Conservation (phyloP, 805 yeast species). For the Saturnispora saitoi region DNA sequence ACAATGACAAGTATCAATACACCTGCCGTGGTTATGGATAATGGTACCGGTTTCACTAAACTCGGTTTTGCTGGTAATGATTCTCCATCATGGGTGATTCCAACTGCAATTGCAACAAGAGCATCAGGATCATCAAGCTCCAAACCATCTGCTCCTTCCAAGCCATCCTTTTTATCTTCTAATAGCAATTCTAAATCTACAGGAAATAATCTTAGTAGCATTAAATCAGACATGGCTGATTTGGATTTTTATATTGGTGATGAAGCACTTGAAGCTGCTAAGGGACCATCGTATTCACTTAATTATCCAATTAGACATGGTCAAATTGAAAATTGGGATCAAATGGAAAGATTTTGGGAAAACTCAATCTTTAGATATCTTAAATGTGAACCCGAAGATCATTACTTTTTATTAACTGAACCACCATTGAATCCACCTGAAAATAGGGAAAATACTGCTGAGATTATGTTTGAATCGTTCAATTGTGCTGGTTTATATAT, state of each 20-base stretch:
- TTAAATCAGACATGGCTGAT: conserved; percentile 67
- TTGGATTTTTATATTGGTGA: conserved; percentile 92
- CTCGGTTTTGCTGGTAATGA: conserved; percentile 98
- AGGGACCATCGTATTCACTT: conserved; percentile 79
- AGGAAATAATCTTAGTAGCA: conserved; percentile 9
- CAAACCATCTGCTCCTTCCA: conserved; percentile 36
- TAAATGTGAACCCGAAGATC: conserved; percentile 98
- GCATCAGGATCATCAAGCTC: conserved; percentile 31
- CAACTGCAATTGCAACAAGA: conserved; percentile 91
- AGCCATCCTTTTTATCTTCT: conserved; percentile 37
- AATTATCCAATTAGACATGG: conserved; percentile 95
- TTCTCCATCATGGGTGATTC: conserved; percentile 93
- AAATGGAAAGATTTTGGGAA: conserved; percentile 99
- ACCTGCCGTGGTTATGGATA: conserved; percentile 95
- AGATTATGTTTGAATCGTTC: conserved; percentile 96
- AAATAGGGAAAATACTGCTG: conserved; percentile 97
- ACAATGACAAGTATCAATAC: conserved; percentile 57
- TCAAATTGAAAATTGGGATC: conserved; percentile 98
- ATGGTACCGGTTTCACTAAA: conserved; percentile 97
- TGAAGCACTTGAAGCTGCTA: conserved; percentile 88
- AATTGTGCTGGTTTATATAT: conserved; percentile 97
- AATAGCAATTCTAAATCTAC: conserved; percentile 20
- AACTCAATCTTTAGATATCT: conserved; percentile 91
- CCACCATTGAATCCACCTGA: conserved; percentile 99
- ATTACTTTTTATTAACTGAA: conserved; percentile 88